A percentile compares a stretch with the other conserved stretches of the same genome.
phyloP scores from a whole-genome alignment of 495 filamentous ascomycete genomes.

The Tuber magnatum region DNA sequence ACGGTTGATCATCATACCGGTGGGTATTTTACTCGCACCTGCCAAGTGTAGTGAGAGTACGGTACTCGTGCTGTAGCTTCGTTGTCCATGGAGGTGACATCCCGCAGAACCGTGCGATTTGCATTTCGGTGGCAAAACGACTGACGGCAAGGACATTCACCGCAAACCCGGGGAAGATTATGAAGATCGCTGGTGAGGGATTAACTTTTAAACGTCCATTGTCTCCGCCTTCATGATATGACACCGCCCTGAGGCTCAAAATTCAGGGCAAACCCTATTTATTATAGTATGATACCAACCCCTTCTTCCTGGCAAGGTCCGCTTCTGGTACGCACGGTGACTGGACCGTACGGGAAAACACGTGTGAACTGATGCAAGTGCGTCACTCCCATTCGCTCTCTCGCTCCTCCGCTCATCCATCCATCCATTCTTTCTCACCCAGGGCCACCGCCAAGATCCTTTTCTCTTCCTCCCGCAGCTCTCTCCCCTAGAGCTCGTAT shows the following conservation, averaged over 20 bases:
- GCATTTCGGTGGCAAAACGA: not conserved
- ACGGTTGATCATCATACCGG: not conserved
- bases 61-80: no score
- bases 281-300: not conserved
- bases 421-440: not conserved
- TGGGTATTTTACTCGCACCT: not conserved
- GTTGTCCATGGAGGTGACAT: not conserved
- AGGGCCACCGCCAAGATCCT: not conserved
- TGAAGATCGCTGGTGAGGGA: not conserved
- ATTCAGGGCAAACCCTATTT: slow-evolving; percentile 2
- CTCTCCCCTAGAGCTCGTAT: not conserved
- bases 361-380: not conserved
- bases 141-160: not conserved
- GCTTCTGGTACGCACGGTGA: not conserved
- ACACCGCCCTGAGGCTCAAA: not conserved
- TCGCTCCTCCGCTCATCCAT: not conserved
- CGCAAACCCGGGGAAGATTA: not conserved
- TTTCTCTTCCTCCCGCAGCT: not conserved
- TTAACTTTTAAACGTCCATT: not conserved
- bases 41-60: not conserved
- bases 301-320: not conserved
- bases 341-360: not conserved
- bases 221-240: not conserved
- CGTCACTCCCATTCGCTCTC: not conserved
- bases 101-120: not conserved